Evolutionary conservation across 805 yeast species (phyloP).

Genomic region (Cyberlindnera maritima): DNA sequence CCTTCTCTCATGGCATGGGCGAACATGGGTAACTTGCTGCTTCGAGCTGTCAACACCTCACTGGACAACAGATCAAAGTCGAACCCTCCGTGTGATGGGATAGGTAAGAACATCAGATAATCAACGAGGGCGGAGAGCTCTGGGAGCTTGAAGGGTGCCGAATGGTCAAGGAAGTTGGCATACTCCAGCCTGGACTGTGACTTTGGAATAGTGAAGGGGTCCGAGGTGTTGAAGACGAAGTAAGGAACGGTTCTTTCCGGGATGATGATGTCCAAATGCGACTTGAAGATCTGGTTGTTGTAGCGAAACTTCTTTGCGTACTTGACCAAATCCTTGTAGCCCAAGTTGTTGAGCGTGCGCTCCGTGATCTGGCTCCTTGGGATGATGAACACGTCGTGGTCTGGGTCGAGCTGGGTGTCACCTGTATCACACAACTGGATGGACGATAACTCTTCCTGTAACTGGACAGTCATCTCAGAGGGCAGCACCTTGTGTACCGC

Average conservation of each 20-base stretch:
- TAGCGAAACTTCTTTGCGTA: constrained; percentile 26
- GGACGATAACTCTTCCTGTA: constrained; percentile 12
- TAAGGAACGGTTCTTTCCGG: constrained; percentile 36
- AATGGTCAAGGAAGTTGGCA: constrained; percentile 28
- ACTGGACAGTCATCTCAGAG: constrained; percentile 7
- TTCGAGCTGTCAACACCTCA: constrained; percentile 9
- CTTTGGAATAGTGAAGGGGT: constrained; percentile 16
- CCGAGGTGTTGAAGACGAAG: constrained; percentile 38
- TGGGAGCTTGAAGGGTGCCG: constrained; percentile 41
- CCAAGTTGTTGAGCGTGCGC: constrained; percentile 25
- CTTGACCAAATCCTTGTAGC: constrained; percentile 25
- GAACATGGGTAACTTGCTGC: constrained; percentile 28
- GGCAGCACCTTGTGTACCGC: neutral
- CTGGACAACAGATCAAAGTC: constrained; percentile 13
- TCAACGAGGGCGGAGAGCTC: constrained; percentile 34
- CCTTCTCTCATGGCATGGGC: constrained; percentile 23
- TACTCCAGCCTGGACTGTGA: constrained; percentile 18
- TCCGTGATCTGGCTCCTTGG: constrained; percentile 28
- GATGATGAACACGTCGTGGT: constrained; percentile 27
- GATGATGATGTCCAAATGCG: constrained; percentile 24
- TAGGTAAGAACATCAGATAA: constrained; percentile 39
- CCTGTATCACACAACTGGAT: constrained; percentile 1
- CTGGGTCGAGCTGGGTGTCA: neutral
- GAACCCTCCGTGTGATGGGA: constrained; percentile 19
- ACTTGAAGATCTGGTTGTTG: constrained; percentile 13